phyloP scores from a whole-genome alignment of 2,329 filamentous ascomycete genomes.

The Endoconidiophora laricicola region DNA sequence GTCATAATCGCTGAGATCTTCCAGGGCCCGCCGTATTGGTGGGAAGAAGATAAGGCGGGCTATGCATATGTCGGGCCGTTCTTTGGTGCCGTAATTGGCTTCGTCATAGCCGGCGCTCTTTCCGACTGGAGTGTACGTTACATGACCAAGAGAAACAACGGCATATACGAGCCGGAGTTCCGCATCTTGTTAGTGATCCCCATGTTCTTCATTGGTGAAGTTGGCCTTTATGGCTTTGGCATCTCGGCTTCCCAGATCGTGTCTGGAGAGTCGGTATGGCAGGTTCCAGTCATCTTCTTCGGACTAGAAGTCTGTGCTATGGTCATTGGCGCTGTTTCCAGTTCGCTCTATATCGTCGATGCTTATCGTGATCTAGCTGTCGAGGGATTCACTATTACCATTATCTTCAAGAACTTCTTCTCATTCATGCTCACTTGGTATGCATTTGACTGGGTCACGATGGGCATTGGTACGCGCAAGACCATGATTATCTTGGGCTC shows the following conservation, averaged over 20 bases:
- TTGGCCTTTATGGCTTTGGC: slow-evolving; percentile 74
- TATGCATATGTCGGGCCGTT: slow-evolving; percentile 79
- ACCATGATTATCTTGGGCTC: slow-evolving; percentile 56
- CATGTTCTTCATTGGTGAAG: slow-evolving; percentile 59
- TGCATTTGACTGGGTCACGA: slow-evolving; percentile 67
- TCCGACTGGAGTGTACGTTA: slow-evolving; percentile 55
- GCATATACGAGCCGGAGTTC: slow-evolving; percentile 85
- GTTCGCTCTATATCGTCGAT: slow-evolving; percentile 78
- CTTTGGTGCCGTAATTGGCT: slow-evolving; percentile 63
- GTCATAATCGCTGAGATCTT: slow-evolving; percentile 71
- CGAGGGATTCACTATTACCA: slow-evolving; percentile 75
- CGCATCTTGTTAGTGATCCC: slow-evolving; percentile 68
- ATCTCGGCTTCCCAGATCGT: slow-evolving; percentile 48
- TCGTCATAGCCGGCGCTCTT: slow-evolving; percentile 55
- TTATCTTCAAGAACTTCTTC: slow-evolving; percentile 93
- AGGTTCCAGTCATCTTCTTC: slow-evolving; percentile 67
- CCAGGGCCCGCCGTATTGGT: slow-evolving; percentile 64
- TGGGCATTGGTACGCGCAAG: slow-evolving; percentile 37
- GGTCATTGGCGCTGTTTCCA: slow-evolving; percentile 79
- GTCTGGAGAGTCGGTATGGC: slow-evolving; percentile 44
- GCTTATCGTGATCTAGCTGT: slow-evolving; percentile 79
- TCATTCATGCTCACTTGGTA: slow-evolving; percentile 71
- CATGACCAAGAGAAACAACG: slow-evolving; percentile 59
- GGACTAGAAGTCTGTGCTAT: slow-evolving; percentile 72
- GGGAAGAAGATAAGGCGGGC: slow-evolving; percentile 66